These are phyloP conservation scores for Hanseniaspora meyeri DNA, from an alignment of 805 yeast genomes.

Conservation along the genomic window DNA sequence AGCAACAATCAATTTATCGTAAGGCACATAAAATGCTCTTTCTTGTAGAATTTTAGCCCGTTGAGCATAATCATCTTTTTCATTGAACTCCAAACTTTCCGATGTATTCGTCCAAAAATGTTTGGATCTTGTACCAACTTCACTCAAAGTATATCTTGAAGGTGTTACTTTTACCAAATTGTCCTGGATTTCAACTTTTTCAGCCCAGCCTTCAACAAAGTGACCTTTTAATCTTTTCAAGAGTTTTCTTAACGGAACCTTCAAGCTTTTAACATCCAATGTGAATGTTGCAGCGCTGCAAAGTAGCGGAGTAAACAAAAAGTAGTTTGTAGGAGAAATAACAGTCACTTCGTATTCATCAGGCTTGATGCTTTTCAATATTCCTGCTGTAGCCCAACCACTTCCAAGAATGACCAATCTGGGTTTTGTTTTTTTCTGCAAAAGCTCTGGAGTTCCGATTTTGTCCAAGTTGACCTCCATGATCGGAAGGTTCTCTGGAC, in stretches of 20 bases:
- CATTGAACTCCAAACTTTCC: conserved; percentile 43
- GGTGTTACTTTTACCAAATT: conserved; percentile 43
- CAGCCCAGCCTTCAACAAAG: conserved; percentile 51
- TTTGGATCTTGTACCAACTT: conserved; percentile 17
- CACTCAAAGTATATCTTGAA: conserved; percentile 32
- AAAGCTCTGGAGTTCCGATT: conserved; percentile 22
- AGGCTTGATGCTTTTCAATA: conserved; percentile 39
- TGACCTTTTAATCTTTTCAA: conserved; percentile 44
- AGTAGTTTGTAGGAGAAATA: conserved; percentile 56
- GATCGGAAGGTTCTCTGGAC: conserved; percentile 61
- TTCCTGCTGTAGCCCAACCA: conserved; percentile 61
- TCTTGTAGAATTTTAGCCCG: conserved; percentile 29
- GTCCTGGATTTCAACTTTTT: conserved; percentile 43
- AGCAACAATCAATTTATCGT: conserved; percentile 55
- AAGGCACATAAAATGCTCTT: conserved; percentile 54
- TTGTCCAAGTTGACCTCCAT: conserved; percentile 44
- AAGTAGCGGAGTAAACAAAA: conserved; percentile 55
- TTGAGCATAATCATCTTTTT: conserved; percentile 44
- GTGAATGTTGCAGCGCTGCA: conserved; percentile 66
- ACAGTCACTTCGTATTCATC: conserved; percentile 54
- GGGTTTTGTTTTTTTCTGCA: conserved; percentile 34
- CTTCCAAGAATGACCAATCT: conserved; percentile 51
- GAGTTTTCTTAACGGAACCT: conserved; percentile 51
- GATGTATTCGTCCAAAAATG: conserved; percentile 54
- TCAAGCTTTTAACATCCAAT: conserved; percentile 48